Percentiles rank a stretch among this genome's conserved stretches.
Evolutionary conservation across 2,329 filamentous ascomycete genomes (phyloP).

Genomic region (Intubia oerlemansii): DNA sequence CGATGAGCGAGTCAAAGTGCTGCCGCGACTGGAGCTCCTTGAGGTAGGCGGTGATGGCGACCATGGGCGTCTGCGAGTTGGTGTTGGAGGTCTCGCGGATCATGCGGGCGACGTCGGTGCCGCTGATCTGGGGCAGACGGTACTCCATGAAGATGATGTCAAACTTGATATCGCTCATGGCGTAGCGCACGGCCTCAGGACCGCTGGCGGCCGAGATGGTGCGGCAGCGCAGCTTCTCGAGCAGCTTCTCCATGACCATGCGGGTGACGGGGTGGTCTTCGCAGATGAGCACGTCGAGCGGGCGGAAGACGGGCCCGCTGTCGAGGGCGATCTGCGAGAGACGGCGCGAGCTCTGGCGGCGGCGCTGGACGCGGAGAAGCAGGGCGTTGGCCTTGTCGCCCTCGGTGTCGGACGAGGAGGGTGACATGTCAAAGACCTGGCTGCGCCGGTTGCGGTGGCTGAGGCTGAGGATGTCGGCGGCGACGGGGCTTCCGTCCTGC

Average conservation of each 20-base stretch:
- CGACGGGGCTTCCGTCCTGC: conserved; percentile 65
- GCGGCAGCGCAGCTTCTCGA: conserved; percentile 86
- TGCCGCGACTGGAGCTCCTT: conserved; percentile 90
- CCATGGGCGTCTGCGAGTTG: conserved; percentile 85
- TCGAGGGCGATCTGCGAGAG: conserved; percentile 78
- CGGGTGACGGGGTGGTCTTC: conserved; percentile 94
- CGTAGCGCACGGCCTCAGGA: conserved; percentile 78
- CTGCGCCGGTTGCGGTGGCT: conserved; percentile 79
- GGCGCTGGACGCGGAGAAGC: conserved; percentile 73
- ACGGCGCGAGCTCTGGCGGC: conserved; percentile 85
- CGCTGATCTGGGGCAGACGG: conserved; percentile 84
- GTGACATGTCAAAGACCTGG: conserved; percentile 89
- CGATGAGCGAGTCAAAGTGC: conserved; percentile 85
- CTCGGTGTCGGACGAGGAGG: conserved; percentile 94
- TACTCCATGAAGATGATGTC: conserved; percentile 98
- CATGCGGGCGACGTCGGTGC: conserved; percentile 91
- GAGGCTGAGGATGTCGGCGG: conserved; percentile 43
- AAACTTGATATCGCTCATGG: conserved; percentile 93
- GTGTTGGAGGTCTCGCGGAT: conserved; percentile 90
- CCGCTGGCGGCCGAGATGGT: conserved; percentile 84
- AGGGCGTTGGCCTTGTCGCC: conserved; percentile 63
- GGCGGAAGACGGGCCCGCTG: conserved; percentile 62
- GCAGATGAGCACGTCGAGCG: conserved; percentile 84
- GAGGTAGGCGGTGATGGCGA: conserved; percentile 92
- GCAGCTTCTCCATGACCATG: conserved; percentile 94